Conservation (phyloP, 2,329 filamentous ascomycete genomes). For the Tolypocladium tundrense region DNA sequence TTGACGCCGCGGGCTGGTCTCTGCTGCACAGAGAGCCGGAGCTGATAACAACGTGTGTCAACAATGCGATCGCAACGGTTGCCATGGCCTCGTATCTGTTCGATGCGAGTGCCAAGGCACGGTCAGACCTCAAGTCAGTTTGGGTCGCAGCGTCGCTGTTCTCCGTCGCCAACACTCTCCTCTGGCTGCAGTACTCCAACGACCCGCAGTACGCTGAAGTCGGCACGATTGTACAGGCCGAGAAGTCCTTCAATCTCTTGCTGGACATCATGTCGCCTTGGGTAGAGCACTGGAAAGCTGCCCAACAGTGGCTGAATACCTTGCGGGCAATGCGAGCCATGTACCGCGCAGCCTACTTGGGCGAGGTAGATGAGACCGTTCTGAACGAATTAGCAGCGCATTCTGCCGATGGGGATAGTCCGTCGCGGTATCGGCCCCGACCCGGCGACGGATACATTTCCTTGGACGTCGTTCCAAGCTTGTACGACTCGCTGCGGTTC, state of each 20-base stretch:
- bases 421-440: neutral
- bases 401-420: neutral
- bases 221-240: neutral
- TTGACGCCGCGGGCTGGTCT: constrained; percentile 12
- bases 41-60: constrained; percentile 9
- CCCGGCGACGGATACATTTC: constrained; percentile 1
- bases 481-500: constrained; percentile 3
- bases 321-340: constrained; percentile 11
- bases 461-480: neutral
- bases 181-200: constrained; percentile 9
- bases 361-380: constrained; percentile 5
- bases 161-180: constrained; percentile 8
- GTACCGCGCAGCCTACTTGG: constrained; percentile 12
- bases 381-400: neutral
- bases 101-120: neutral
- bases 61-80: constrained; percentile 9
- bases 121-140: constrained; percentile 4
- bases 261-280: constrained; percentile 6
- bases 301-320: constrained; percentile 9
- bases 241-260: constrained; percentile 4
- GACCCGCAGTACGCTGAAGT: constrained; percentile 3
- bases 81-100: constrained; percentile 8
- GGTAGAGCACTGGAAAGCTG: constrained; percentile 4
- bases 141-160: constrained; percentile 11
- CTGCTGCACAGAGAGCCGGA: constrained; percentile 9